These are phyloP conservation scores for Russula emetica DNA, from an alignment of 768 basidiomycete species.

Conservation along the genomic window DNA sequence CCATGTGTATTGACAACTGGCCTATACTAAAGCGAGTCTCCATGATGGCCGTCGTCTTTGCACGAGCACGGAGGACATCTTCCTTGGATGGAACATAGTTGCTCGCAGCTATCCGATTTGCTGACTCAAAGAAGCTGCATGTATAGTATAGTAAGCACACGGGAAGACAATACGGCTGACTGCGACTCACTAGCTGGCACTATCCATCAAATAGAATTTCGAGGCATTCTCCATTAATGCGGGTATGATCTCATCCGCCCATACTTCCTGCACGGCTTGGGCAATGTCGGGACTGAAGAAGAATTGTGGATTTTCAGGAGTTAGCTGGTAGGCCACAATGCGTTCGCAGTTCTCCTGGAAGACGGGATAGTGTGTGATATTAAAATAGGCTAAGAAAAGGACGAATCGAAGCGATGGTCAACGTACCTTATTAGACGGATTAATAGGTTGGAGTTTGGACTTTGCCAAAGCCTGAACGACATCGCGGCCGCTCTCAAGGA, in stretches of 20 bases:
- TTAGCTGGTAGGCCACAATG: slow-evolving; percentile 52
- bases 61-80: slow-evolving; percentile 84
- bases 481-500: slow-evolving; percentile 84
- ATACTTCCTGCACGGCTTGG: slow-evolving; percentile 60
- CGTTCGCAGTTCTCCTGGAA: slow-evolving; percentile 48
- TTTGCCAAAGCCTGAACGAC: slow-evolving; percentile 84
- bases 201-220: slow-evolving; percentile 94
- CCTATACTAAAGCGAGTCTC: slow-evolving; percentile 82
- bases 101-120: slow-evolving; percentile 73
- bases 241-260: slow-evolving; percentile 60
- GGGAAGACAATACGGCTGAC: background rate
- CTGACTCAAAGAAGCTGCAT: slow-evolving; percentile 77
- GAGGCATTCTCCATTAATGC: slow-evolving; percentile 52
- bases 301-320: slow-evolving; percentile 40
- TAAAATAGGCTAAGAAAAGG: background rate
- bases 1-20: slow-evolving; percentile 57
- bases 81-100: slow-evolving; percentile 83
- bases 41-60: slow-evolving; percentile 85
- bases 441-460: slow-evolving; percentile 72
- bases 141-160: background rate
- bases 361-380: slow-evolving; percentile 20
- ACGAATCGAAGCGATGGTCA: background rate
- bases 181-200: slow-evolving; percentile 75
- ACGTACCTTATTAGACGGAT: slow-evolving; percentile 57
- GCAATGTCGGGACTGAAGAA: slow-evolving; percentile 58